These are phyloP conservation scores for Sporobolomyces roseus DNA, from an alignment of 768 basidiomycete genomes.

Conservation along the genomic window DNA sequence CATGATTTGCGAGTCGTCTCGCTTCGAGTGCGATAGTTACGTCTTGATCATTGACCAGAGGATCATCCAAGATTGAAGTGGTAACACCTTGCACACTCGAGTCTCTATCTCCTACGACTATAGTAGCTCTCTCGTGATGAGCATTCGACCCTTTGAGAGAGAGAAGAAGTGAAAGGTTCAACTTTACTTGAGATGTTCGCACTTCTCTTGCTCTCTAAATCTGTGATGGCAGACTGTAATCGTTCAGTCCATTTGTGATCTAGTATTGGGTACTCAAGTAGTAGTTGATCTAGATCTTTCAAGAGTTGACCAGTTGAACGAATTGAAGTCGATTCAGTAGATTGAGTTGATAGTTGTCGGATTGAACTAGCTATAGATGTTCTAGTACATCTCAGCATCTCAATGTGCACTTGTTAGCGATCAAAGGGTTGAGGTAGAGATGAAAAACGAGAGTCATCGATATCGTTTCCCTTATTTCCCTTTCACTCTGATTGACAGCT, in stretches of 20 bases:
- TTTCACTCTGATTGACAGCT: not conserved
- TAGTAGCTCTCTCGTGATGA: no score
- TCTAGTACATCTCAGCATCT: no score
- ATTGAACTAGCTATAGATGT: no score
- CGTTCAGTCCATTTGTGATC: conserved; percentile 6
- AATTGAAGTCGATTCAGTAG: no score
- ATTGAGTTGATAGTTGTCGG: no score
- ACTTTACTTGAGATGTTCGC: conserved; percentile 24
- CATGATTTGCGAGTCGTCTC: not conserved
- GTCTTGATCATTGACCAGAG: conserved; percentile 18
- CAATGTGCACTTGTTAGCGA: no score
- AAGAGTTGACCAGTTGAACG: conserved; percentile 15
- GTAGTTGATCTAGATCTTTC: not conserved
- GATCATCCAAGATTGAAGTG: conserved; percentile 34
- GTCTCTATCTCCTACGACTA: conserved; percentile 25
- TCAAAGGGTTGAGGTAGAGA: no score
- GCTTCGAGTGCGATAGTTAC: conserved; percentile 30
- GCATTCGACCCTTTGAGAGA: not conserved
- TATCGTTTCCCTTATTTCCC: no score
- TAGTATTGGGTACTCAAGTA: conserved; percentile 8
- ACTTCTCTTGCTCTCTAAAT: not conserved
- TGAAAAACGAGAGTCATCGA: no score
- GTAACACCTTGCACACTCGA: conserved; percentile 13
- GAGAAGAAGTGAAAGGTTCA: no score
- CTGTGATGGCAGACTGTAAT: conserved; percentile 2